phyloP scores from a whole-genome alignment of 257 asterid genomes.

The Ajuga chamaepitys region DNA sequence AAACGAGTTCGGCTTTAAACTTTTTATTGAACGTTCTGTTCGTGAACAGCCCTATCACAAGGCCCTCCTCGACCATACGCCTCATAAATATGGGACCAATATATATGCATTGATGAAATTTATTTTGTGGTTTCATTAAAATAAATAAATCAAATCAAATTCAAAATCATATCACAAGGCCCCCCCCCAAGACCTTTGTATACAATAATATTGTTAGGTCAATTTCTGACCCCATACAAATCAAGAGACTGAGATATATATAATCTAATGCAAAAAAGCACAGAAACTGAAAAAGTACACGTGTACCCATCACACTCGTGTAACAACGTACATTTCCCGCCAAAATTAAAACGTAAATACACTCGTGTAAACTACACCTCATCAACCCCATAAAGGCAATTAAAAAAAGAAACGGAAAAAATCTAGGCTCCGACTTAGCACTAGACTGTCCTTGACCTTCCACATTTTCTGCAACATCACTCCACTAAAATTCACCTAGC shows the following conservation, averaged over 20 bases:
- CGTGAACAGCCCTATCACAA: no score
- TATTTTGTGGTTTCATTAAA: no score
- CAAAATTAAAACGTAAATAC: conserved; percentile 34
- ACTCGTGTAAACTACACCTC: conserved; percentile 32
- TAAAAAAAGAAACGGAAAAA: neutral
- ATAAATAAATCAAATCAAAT: no score
- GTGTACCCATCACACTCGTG: conserved; percentile 35
- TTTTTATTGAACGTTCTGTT: no score
- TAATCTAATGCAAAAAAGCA: neutral
- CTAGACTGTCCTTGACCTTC: no score
- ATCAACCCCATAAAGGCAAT: neutral
- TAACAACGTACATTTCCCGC: conserved; percentile 31
- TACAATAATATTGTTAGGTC: conserved; percentile 26
- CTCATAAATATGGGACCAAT: no score
- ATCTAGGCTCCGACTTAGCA: no score
- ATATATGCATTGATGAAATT: no score
- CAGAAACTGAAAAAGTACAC: conserved; percentile 13
- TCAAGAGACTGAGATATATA: neutral
- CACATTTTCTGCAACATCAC: no score
- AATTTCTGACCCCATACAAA: conserved; percentile 21
- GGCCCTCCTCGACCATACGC: no score
- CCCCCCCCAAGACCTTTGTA: conserved; percentile 70
- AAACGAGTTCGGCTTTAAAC: no score
- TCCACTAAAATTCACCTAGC: conserved; percentile 23
- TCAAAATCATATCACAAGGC: conserved; percentile 30